Conservation (phyloP, 345 rosid genomes). For the Cardiospermum halicacabum region DNA sequence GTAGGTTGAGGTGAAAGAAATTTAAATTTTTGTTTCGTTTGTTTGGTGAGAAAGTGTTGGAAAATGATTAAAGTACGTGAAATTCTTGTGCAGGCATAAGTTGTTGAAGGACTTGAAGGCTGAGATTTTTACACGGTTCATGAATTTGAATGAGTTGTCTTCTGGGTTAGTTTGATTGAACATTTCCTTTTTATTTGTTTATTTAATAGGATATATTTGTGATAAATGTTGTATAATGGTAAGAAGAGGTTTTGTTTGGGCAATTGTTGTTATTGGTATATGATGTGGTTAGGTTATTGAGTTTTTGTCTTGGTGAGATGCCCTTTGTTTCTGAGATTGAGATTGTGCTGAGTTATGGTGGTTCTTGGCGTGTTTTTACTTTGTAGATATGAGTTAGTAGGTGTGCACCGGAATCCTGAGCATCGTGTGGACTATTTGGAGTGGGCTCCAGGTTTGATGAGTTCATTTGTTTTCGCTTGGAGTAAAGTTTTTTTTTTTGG, state of each 20-base stretch:
- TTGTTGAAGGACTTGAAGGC: constrained; percentile 77
- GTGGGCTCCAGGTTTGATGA: constrained; percentile 91
- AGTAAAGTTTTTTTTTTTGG: neutral
- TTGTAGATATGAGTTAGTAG: constrained; percentile 65
- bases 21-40: neutral
- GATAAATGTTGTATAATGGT: neutral
- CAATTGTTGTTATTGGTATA: neutral
- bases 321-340: constrained; percentile 4
- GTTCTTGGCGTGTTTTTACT: constrained; percentile 4
- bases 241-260: neutral
- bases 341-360: constrained; percentile 8
- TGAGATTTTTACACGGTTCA: constrained; percentile 65
- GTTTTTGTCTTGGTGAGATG: neutral
- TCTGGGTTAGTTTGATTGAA: constrained; percentile 55
- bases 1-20: neutral
- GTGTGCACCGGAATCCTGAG: constrained; percentile 82
- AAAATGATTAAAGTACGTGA: neutral
- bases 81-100: constrained; percentile 57
- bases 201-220: neutral
- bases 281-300: neutral
- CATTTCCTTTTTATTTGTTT: neutral
- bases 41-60: constrained; percentile 10
- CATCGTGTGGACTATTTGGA: constrained; percentile 92
- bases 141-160: constrained; percentile 65
- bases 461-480: neutral